Evolutionary conservation across 352 stramenopile species (phyloP).

Genomic region (Aphanomyces cochlioides): DNA sequence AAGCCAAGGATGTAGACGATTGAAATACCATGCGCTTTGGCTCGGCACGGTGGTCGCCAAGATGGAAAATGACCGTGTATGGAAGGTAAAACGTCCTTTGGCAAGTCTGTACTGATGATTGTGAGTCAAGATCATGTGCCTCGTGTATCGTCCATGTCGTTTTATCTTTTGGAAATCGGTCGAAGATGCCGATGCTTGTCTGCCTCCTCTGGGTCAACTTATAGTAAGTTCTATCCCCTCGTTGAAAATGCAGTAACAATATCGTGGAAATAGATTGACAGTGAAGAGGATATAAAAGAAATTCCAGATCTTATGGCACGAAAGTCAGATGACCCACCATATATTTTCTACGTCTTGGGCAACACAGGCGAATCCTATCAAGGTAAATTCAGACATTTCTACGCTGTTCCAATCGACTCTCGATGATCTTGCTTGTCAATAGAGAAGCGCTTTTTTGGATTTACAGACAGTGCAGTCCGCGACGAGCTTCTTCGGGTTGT

Average conservation of each 20-base stretch:
- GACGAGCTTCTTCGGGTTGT: constrained; percentile 6
- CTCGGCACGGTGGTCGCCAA: constrained; percentile 57
- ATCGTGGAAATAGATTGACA: constrained; percentile 52
- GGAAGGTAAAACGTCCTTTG: constrained; percentile 44
- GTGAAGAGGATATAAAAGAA: constrained; percentile 51
- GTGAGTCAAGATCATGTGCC: constrained; percentile 43
- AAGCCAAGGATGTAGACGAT: constrained; percentile 40
- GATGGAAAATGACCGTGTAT: constrained; percentile 54
- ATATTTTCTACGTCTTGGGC: constrained; percentile 59
- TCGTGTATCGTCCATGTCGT: constrained; percentile 63
- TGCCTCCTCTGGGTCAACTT: constrained; percentile 50
- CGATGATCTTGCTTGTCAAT: neutral
- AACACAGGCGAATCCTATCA: constrained; percentile 45
- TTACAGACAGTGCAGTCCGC: neutral
- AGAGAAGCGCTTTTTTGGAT: constrained; percentile 27
- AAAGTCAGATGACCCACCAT: constrained; percentile 58
- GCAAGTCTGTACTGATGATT: constrained; percentile 20
- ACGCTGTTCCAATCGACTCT: neutral
- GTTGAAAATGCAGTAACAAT: constrained; percentile 1
- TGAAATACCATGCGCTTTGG: constrained; percentile 73
- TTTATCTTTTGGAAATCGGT: constrained; percentile 78
- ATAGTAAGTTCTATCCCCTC: constrained; percentile 43
- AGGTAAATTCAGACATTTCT: constrained; percentile 36
- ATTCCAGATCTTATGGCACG: constrained; percentile 27
- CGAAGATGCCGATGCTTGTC: constrained; percentile 63